Conservation (phyloP, 2,329 filamentous ascomycete genomes). For the Colletotrichum karsti region DNA sequence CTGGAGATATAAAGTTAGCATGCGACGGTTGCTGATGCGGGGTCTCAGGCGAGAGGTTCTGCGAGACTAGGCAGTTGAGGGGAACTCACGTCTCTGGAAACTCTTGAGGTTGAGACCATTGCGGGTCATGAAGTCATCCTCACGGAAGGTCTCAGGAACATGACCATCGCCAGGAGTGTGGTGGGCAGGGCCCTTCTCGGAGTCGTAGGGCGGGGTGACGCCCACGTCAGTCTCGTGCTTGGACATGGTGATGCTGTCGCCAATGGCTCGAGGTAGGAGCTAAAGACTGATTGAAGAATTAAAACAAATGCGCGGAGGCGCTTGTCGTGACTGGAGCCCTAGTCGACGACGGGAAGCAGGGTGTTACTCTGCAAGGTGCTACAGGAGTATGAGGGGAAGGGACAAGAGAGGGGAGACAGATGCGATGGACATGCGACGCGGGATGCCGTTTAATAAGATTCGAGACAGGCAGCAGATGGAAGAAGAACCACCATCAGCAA, state of each 20-base stretch:
- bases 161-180: conserved; percentile 13
- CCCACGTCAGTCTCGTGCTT: conserved; percentile 24
- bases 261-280: neutral
- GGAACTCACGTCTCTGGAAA: conserved; percentile 44
- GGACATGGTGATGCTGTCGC: conserved; percentile 11
- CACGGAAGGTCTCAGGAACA: conserved; percentile 32
- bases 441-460: conserved; percentile 24
- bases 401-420: neutral
- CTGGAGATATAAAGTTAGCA: neutral
- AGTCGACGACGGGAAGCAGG: conserved; percentile 2
- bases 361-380: conserved; percentile 14
- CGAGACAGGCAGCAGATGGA: neutral
- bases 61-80: neutral
- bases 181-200: conserved; percentile 29
- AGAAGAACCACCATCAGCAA: neutral
- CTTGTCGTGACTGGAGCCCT: conserved; percentile 23
- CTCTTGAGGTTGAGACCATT: conserved; percentile 47
- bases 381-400: conserved; percentile 21
- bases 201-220: conserved; percentile 27
- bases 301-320: conserved; percentile 7
- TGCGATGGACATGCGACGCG: neutral
- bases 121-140: conserved; percentile 45
- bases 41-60: neutral
- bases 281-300: neutral
- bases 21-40: neutral